Percentiles rank a stretch among this genome's conserved stretches.
Evolutionary conservation across 2,329 filamentous ascomycete species (phyloP).

Genomic region (Hortaea sp.): DNA sequence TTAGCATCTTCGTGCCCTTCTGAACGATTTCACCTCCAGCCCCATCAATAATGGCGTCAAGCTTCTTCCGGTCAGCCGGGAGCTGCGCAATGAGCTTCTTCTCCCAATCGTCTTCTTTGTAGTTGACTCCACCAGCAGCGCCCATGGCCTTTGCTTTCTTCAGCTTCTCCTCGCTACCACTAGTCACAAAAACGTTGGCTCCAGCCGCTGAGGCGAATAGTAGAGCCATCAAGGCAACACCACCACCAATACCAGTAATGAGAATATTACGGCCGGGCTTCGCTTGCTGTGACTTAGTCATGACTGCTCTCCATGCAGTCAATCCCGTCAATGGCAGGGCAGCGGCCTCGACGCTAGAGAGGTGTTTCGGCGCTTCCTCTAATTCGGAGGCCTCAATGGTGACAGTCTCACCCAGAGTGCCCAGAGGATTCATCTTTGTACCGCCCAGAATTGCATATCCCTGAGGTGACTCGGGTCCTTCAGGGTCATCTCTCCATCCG

Average conservation of each 20-base stretch:
- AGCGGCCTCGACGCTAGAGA: conserved; percentile 65
- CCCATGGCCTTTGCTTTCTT: conserved; percentile 61
- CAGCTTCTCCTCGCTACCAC: conserved; percentile 65
- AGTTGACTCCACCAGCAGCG: conserved; percentile 71
- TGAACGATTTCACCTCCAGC: conserved; percentile 77
- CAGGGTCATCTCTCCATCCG: conserved; percentile 63
- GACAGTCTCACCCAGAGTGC: conserved; percentile 66
- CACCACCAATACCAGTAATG: conserved; percentile 85
- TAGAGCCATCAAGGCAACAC: conserved; percentile 73
- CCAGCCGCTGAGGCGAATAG: conserved; percentile 69
- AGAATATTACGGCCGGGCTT: conserved; percentile 62
- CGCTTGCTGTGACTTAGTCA: conserved; percentile 63
- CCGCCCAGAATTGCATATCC: conserved; percentile 60
- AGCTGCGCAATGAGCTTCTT: conserved; percentile 57
- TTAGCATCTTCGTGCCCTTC: conserved; percentile 58
- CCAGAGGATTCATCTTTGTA: conserved; percentile 52
- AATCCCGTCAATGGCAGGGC: conserved; percentile 76
- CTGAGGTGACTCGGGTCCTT: conserved; percentile 58
- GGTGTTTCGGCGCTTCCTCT: conserved; percentile 63
- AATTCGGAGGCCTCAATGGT: conserved; percentile 61
- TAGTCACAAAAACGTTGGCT: conserved; percentile 72
- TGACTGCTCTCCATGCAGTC: conserved; percentile 78
- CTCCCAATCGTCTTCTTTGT: conserved; percentile 73
- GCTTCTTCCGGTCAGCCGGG: conserved; percentile 52
- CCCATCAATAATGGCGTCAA: conserved; percentile 84